These are phyloP conservation scores for Flaveria floridana DNA, from an alignment of 140 eudicot genomes.

Conservation along the genomic window DNA sequence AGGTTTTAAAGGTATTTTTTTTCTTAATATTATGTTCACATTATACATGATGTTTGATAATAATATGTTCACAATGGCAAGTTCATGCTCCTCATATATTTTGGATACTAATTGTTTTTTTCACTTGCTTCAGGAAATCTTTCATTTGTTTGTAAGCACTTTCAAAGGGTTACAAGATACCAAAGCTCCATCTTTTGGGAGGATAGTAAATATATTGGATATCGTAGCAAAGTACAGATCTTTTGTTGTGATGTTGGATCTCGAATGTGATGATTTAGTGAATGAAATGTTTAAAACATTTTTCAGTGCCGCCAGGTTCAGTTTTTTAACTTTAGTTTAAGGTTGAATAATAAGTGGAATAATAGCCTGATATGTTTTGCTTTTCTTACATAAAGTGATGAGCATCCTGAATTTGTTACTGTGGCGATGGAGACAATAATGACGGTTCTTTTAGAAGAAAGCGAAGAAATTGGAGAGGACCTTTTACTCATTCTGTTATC, in stretches of 20 bases:
- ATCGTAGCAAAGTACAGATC: slow-evolving; percentile 75
- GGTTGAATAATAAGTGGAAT: neutral
- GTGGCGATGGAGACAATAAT: slow-evolving; percentile 82
- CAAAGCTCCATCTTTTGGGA: slow-evolving; percentile 55
- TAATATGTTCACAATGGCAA: neutral
- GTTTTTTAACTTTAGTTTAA: slow-evolving; percentile 17
- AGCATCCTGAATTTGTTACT: slow-evolving; percentile 64
- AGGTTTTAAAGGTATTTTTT: slow-evolving; percentile 55
- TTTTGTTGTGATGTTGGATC: slow-evolving; percentile 83
- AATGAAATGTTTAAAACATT: slow-evolving; percentile 71
- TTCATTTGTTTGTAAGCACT: slow-evolving; percentile 67
- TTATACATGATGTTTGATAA: neutral
- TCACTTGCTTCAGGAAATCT: slow-evolving; percentile 50
- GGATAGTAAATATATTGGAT: slow-evolving; percentile 55
- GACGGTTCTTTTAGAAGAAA: slow-evolving; percentile 88
- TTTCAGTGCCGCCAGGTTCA: slow-evolving; percentile 40
- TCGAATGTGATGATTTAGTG: slow-evolving; percentile 72
- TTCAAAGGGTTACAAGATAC: slow-evolving; percentile 57
- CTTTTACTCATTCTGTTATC: slow-evolving; percentile 67
- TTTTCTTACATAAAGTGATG: slow-evolving; percentile 56
- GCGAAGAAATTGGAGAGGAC: slow-evolving; percentile 81
- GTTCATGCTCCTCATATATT: neutral
- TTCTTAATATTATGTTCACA: neutral
- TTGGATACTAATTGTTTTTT: slow-evolving; percentile 14
- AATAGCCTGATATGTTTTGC: slow-evolving; percentile 14